Percentiles rank a stretch among this genome's conserved stretches.
Evolutionary conservation across 345 rosid genomes (phyloP).

Genomic region (Sisymbrium altissimum): DNA sequence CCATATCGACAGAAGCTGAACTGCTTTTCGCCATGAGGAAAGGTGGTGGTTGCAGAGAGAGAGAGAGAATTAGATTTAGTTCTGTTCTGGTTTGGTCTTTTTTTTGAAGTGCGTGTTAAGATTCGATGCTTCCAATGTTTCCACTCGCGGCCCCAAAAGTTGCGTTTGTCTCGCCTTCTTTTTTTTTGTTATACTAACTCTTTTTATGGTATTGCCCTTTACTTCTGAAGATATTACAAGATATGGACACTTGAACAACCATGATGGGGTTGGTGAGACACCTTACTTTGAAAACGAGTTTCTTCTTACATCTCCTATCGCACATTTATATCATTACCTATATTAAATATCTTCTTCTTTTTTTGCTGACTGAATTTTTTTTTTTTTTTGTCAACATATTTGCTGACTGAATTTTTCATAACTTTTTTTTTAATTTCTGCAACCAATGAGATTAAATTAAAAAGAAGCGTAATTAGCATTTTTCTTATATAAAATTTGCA

Average conservation of each 20-base stretch:
- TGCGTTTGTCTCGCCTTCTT: not conserved
- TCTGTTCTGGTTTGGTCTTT: not conserved
- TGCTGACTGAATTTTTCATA: no score
- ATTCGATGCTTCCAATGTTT: conserved; percentile 25
- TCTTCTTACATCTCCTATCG: not conserved
- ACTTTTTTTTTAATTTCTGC: no score
- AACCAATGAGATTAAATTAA: no score
- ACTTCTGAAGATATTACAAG: not conserved
- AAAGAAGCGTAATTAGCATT: no score
- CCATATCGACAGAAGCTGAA: conserved; percentile 49
- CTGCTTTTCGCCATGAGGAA: conserved; percentile 47
- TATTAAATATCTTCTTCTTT: no score
- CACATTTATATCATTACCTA: not conserved
- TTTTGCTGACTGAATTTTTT: no score
- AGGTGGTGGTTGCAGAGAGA: not conserved
- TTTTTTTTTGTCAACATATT: no score
- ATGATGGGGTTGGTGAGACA: conserved; percentile 20
- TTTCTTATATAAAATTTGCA: no score
- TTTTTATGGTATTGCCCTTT: conserved; percentile 6
- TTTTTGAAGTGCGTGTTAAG: conserved; percentile 1
- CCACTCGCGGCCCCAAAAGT: not conserved
- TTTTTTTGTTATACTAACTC: not conserved
- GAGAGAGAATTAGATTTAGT: conserved; percentile 19
- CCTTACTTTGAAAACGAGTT: not conserved
- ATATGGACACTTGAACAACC: not conserved